Conservation (phyloP, 768 basidiomycete genomes). For the Rhodotorula kratochvilovae region DNA sequence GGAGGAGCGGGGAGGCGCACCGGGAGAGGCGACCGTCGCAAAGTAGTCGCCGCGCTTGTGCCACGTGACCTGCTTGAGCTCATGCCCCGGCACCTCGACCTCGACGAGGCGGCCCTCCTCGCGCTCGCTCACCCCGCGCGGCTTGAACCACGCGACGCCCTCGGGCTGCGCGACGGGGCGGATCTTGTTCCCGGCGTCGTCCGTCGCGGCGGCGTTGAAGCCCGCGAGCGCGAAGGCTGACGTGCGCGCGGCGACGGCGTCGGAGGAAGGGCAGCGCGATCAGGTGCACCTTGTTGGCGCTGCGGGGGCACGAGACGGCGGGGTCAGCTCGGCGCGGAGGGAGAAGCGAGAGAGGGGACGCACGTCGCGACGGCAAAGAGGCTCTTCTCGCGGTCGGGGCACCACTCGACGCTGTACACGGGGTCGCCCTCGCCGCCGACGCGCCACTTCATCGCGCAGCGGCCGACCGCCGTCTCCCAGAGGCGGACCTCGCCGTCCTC, state of each 20-base stretch:
- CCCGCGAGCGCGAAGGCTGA: constrained; percentile 60
- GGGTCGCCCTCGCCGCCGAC: constrained; percentile 52
- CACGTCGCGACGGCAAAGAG: constrained; percentile 42
- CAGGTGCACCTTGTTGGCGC: constrained; percentile 75
- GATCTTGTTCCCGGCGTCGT: constrained; percentile 31
- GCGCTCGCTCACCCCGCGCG: constrained; percentile 45
- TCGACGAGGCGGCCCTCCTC: constrained; percentile 50
- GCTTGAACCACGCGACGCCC: constrained; percentile 50
- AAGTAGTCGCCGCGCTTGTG: constrained; percentile 93
- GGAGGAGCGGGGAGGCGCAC: constrained; percentile 50
- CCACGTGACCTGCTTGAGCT: constrained; percentile 77
- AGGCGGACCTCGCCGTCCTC: constrained; percentile 78
- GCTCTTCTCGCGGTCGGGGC: constrained; percentile 58
- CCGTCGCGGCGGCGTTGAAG: constrained; percentile 57
- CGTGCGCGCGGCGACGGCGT: constrained; percentile 59
- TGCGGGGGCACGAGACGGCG: constrained; percentile 45
- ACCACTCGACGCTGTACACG: constrained; percentile 86
- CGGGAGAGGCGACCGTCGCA: constrained; percentile 66
- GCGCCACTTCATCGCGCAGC: constrained; percentile 80
- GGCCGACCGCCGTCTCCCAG: constrained; percentile 87
- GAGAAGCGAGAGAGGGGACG: neutral
- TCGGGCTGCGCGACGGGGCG: constrained; percentile 39
- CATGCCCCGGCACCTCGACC: constrained; percentile 49
- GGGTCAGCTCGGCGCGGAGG: neutral
- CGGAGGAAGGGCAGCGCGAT: constrained; percentile 67